Evolutionary conservation across 306 rosid genomes (phyloP), one percentile per base, ranked within the genome.

Genomic region (Rosa multiflora): DNA sequence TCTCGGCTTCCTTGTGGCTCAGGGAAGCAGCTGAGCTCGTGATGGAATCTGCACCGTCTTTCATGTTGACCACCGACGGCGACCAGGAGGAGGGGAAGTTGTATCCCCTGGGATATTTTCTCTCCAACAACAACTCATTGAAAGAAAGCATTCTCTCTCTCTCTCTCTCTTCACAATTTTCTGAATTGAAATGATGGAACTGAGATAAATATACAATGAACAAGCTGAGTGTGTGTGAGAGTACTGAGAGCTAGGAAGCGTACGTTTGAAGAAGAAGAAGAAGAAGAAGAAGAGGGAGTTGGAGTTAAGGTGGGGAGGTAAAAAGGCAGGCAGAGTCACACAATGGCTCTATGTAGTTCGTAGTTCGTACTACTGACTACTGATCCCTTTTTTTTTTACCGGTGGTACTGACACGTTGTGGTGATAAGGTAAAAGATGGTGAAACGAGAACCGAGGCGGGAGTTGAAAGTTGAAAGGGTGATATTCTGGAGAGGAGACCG

Each of bases 1-100:
- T 92, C 86, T 94, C 98, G 0, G 97, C 94, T 77, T 94, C 98
- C 87, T 91, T 91, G 81, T 92, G 98, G 77, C 93, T 94, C 83
- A 15, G 94, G 90, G 79, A 75, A 10, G 82, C 79, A 9, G 72
- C 82, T 32, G 88, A 74, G 80, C 80, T 82, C 35, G 79, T 44
- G 67, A 70, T 17, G 15, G 90, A 82, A 80, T 82, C 90, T 10
- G 71, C 83, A 13, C 81, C 83, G 82, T 85, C 72, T 74, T 75
- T 62, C 5, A 77, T 59, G 70, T 78, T 87, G 18, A 80, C 85
- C 51, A 67, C 44, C 74, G 68, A 62, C n/a, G 42, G 20, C 42
- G 68, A 14, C n/a, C 32, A 59, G 12, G 61, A 49, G 55, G 18
- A 13, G n/a, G 23, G 3, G 82, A 52, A 26, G 55, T 47, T 26